Evolutionary conservation across 2,329 filamentous ascomycete genomes (phyloP).

Genomic region (Aspergillus pseudoglaucus): DNA sequence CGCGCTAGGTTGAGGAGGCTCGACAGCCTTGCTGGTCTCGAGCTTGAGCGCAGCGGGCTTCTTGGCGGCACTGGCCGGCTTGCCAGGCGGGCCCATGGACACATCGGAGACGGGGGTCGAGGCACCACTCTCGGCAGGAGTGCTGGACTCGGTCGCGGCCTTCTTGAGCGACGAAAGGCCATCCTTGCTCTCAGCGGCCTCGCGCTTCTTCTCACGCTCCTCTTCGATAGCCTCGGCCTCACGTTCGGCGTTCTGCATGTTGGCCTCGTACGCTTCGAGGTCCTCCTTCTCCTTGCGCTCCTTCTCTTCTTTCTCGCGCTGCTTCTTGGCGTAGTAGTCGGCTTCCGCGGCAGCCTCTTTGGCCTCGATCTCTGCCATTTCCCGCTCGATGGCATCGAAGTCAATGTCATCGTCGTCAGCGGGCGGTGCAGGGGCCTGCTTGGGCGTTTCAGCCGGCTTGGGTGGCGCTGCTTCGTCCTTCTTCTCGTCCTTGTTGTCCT

Average conservation of each 20-base stretch:
- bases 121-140: slow-evolving; percentile 39
- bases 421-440: slow-evolving; percentile 19
- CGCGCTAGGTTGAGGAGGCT: slow-evolving; percentile 87
- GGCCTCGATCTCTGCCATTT: slow-evolving; percentile 42
- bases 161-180: slow-evolving; percentile 41
- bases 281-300: slow-evolving; percentile 43
- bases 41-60: slow-evolving; percentile 90
- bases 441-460: slow-evolving; percentile 23
- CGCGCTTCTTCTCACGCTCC: slow-evolving; percentile 37
- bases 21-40: slow-evolving; percentile 75
- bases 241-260: slow-evolving; percentile 44
- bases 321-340: slow-evolving; percentile 62
- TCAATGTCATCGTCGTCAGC: slow-evolving; percentile 38
- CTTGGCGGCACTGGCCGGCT: slow-evolving; percentile 55
- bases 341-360: slow-evolving; percentile 41
- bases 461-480: slow-evolving; percentile 38
- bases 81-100: slow-evolving; percentile 46
- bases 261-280: slow-evolving; percentile 37
- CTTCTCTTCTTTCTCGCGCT: slow-evolving; percentile 60
- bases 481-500: slow-evolving; percentile 15
- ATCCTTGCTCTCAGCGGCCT: slow-evolving; percentile 28
- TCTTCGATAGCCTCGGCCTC: slow-evolving; percentile 44
- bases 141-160: slow-evolving; percentile 32
- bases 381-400: slow-evolving; percentile 41
- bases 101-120: slow-evolving; percentile 42